phyloP scores from a whole-genome alignment of 495 filamentous ascomycete species.

The Neurospora terricola region DNA sequence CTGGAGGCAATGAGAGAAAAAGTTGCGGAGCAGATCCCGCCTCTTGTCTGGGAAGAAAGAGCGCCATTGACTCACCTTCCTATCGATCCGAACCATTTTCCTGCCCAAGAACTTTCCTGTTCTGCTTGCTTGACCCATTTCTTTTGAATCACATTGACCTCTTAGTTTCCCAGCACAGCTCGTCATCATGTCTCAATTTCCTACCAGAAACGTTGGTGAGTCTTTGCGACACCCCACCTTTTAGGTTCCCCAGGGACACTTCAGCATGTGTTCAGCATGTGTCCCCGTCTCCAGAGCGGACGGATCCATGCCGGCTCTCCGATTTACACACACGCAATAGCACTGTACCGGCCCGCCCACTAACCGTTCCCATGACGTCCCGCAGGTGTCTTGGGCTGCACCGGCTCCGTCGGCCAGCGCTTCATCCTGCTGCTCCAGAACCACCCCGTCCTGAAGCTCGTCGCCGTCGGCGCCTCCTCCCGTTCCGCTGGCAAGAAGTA shows the following conservation, averaged over 20 bases:
- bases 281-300: background rate
- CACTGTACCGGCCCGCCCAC: background rate
- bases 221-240: background rate
- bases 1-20: background rate
- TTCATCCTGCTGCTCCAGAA: conserved; percentile 75
- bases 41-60: background rate
- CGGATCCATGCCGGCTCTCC: background rate
- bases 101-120: background rate
- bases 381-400: conserved; percentile 58
- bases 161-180: background rate
- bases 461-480: conserved; percentile 69
- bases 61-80: background rate
- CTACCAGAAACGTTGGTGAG: conserved; percentile 44
- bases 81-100: background rate
- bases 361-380: background rate
- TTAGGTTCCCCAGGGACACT: background rate
- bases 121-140: background rate
- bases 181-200: conserved; percentile 32
- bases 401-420: conserved; percentile 78
- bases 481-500: conserved; percentile 76
- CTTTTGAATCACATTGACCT: background rate
- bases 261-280: background rate
- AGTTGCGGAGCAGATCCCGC: background rate
- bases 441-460: conserved; percentile 66
- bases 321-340: conserved; percentile 1